A percentile compares a stretch with the other conserved stretches of the same genome.
Evolutionary conservation across 164 flowering plant species (phyloP).

Genomic region (Cinnamomum micranthum): DNA sequence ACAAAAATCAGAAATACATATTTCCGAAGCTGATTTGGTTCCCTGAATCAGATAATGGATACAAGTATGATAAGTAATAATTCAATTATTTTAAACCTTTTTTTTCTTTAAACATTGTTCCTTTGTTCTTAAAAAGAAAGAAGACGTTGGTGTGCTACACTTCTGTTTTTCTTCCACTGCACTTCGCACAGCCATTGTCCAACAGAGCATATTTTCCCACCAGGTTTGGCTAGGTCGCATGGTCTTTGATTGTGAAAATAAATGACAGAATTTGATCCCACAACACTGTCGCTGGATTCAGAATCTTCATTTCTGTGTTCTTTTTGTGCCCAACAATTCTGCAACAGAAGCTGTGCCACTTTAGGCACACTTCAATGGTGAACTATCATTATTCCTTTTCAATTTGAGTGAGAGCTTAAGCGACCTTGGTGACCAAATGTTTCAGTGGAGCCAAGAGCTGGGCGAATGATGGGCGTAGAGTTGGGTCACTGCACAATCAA

Average conservation of each 20-base stretch:
- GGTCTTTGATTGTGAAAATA: constrained; percentile 59
- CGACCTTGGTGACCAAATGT: constrained; percentile 34
- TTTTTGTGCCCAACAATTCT: neutral
- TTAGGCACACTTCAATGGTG: constrained; percentile 10
- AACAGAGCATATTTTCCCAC: constrained; percentile 15
- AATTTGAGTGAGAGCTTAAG: constrained; percentile 10
- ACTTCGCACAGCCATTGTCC: constrained; percentile 29
- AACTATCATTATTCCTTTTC: too few species aligned
- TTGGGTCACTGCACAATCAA: constrained; percentile 64
- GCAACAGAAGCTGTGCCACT: constrained; percentile 7
- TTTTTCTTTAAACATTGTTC: constrained; percentile 1
- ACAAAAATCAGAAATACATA: constrained; percentile 22
- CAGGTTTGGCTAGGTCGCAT: constrained; percentile 19
- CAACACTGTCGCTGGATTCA: neutral
- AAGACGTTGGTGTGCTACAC: neutral
- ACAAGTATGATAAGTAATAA: neutral
- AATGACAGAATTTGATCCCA: constrained; percentile 34
- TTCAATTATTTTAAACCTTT: constrained; percentile 2
- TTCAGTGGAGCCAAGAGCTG: constrained; percentile 72
- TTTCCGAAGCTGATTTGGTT: constrained; percentile 17
- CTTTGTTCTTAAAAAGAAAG: neutral
- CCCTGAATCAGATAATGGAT: constrained; percentile 10
- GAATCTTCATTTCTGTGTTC: neutral
- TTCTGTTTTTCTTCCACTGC: constrained; percentile 27
- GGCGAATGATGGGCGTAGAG: constrained; percentile 70